Evolutionary conservation across 108 stramenopile genomes (phyloP).

Genomic region (Asterionellopsis glacialis): DNA sequence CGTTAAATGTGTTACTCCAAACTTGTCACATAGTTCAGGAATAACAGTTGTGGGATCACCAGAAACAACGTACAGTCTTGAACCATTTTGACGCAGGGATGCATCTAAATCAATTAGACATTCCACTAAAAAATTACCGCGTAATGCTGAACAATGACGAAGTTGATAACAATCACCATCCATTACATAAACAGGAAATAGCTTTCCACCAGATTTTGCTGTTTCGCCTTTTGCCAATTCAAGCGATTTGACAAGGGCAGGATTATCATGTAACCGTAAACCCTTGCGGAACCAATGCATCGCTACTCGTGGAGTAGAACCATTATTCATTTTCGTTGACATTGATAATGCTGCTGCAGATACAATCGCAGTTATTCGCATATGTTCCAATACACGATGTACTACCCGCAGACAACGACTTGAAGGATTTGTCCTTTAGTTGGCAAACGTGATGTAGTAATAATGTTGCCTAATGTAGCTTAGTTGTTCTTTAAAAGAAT

Average conservation of each 20-base stretch:
- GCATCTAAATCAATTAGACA: conserved; percentile 72
- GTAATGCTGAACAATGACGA: conserved; percentile 47
- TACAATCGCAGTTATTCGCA: too few relatives aligned
- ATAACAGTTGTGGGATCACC: conserved; percentile 80
- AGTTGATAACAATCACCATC: conserved; percentile 77
- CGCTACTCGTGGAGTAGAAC: not conserved
- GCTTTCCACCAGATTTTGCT: not conserved
- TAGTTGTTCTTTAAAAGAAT: too few relatives aligned
- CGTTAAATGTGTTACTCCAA: conserved; percentile 54
- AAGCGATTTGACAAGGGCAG: conserved; percentile 60
- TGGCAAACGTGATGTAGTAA: too few relatives aligned
- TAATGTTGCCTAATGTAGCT: too few relatives aligned
- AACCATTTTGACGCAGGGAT: conserved; percentile 42
- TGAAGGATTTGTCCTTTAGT: too few relatives aligned
- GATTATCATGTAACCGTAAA: conserved; percentile 93
- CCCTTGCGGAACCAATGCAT: conserved; percentile 95
- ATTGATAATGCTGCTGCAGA: too few relatives aligned
- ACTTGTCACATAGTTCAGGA: conserved; percentile 59
- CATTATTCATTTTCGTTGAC: too few relatives aligned
- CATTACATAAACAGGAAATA: conserved; percentile 73
- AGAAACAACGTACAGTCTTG: conserved; percentile 58
- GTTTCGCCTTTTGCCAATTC: not conserved
- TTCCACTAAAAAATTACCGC: conserved; percentile 83
- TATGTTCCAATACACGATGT: too few relatives aligned
- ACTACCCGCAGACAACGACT: too few relatives aligned